Evolutionary conservation across 352 stramenopile genomes (phyloP).

Genomic region (Peronospora tabacina): DNA sequence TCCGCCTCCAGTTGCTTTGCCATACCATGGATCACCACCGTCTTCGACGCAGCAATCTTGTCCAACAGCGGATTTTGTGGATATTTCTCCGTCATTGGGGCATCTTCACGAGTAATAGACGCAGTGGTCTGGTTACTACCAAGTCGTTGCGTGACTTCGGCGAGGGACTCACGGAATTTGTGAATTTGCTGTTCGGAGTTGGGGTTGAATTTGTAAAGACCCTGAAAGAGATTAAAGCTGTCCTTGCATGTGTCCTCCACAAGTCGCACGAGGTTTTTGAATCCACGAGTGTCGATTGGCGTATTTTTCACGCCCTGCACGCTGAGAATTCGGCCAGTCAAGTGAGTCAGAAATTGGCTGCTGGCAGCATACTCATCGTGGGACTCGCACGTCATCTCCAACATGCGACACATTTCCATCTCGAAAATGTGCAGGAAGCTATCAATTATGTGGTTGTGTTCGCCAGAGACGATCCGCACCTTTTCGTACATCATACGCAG

Average conservation of each 20-base stretch:
- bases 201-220: slow-evolving; percentile 95
- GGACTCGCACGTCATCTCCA: slow-evolving; percentile 93
- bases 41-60: slow-evolving; percentile 86
- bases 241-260: slow-evolving; percentile 96
- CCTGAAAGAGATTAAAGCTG: slow-evolving; percentile 97
- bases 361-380: slow-evolving; percentile 96
- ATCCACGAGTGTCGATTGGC: slow-evolving; percentile 95
- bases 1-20: slow-evolving; percentile 94
- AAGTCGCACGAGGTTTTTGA: slow-evolving; percentile 94
- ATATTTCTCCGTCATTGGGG: slow-evolving; percentile 45
- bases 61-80: slow-evolving; percentile 75
- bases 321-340: slow-evolving; percentile 94
- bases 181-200: slow-evolving; percentile 82
- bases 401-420: slow-evolving; percentile 93
- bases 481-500: slow-evolving; percentile 96
- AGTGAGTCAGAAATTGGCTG: slow-evolving; percentile 97
- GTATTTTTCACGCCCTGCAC: slow-evolving; percentile 81
- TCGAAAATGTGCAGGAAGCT: slow-evolving; percentile 94
- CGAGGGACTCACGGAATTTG: slow-evolving; percentile 58
- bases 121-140: slow-evolving; percentile 8
- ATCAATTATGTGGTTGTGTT: slow-evolving; percentile 70
- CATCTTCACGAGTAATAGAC: neutral
- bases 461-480: slow-evolving; percentile 65
- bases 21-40: slow-evolving; percentile 90
- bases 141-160: slow-evolving; percentile 45